Conservation (phyloP, 768 basidiomycete species). For the Pholiota molesta region DNA sequence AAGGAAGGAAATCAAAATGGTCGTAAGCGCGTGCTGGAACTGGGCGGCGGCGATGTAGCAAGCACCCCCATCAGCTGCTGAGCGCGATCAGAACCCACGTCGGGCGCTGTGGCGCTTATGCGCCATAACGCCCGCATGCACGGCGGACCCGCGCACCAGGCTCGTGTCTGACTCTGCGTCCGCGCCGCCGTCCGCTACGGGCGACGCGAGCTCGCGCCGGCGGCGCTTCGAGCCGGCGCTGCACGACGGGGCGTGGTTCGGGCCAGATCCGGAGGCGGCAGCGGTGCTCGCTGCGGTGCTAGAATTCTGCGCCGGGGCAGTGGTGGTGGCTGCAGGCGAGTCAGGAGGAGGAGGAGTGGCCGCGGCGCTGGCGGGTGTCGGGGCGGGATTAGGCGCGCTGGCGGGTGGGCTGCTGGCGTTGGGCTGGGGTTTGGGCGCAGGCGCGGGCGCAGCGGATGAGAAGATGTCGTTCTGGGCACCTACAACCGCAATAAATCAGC, state of each 20-base stretch:
- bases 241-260: not conserved
- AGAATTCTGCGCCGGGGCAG: too few relatives aligned
- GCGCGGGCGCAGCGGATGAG: not conserved
- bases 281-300: too few relatives aligned
- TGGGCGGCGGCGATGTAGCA: not conserved
- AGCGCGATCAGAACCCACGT: constrained; percentile 6
- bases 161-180: not conserved
- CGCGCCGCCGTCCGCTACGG: not conserved
- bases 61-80: not conserved
- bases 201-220: not conserved
- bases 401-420: not conserved
- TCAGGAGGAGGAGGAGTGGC: not conserved
- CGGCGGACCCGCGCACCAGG: not conserved
- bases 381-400: not conserved
- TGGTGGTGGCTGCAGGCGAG: constrained; percentile 3
- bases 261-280: not conserved
- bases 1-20: too few relatives aligned
- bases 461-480: constrained; percentile 52
- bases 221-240: not conserved
- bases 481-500: too few relatives aligned
- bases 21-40: too few relatives aligned
- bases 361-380: not conserved
- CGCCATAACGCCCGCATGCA: constrained; percentile 3
- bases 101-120: constrained; percentile 13
- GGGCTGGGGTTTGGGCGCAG: not conserved